Conservation (phyloP, 1,139 yeast species). For the Debaryomyces psychrophilus region DNA sequence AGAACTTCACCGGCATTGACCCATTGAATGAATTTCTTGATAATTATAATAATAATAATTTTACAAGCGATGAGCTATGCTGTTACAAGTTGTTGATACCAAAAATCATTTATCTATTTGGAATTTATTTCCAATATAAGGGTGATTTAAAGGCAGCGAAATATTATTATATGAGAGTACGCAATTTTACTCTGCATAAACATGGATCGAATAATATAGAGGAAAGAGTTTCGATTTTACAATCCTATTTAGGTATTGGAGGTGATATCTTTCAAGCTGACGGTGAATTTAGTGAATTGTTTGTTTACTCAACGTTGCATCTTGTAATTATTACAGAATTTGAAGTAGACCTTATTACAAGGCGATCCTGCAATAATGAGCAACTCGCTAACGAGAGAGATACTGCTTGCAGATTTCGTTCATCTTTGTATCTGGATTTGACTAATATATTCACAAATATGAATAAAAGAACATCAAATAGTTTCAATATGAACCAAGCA, state of each 20-base stretch:
- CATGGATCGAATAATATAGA: conserved; percentile 2
- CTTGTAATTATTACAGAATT: conserved; percentile 29
- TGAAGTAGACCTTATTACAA: conserved; percentile 21
- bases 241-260: conserved; percentile 27
- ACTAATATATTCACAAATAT: conserved; percentile 19
- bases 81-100: conserved; percentile 38
- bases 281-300: conserved; percentile 29
- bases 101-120: conserved; percentile 40
- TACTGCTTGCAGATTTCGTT: conserved; percentile 19
- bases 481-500: conserved; percentile 25
- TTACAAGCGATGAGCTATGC: conserved; percentile 36
- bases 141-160: conserved; percentile 42
- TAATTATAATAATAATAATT: conserved; percentile 32
- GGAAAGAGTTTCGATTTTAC: conserved; percentile 15
- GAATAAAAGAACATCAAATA: conserved; percentile 19
- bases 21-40: conserved; percentile 36
- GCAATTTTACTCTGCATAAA: conserved; percentile 18
- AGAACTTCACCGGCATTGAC: conserved; percentile 29
- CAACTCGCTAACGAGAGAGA: conserved; percentile 13
- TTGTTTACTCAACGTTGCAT: conserved; percentile 30
- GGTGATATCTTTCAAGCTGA: conserved; percentile 19
- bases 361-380: background rate
- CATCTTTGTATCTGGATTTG: conserved; percentile 24
- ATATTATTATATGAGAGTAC: conserved; percentile 37
- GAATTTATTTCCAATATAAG: conserved; percentile 36